phyloP scores from a whole-genome alignment of 2,329 filamentous ascomycete species.

The Phoma sp. region DNA sequence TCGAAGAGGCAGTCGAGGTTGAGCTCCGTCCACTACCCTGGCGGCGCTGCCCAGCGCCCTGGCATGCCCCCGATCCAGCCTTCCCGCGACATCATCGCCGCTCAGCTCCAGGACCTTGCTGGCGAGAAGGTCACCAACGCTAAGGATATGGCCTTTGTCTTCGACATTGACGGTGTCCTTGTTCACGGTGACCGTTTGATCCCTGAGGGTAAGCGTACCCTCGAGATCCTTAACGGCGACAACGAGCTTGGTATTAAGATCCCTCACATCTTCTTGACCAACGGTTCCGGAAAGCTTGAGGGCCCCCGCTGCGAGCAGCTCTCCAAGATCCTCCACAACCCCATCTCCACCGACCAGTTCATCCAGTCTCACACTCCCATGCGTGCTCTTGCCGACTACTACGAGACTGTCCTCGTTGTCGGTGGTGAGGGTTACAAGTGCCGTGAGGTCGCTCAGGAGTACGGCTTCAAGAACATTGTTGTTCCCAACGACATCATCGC shows the following conservation, averaged over 20 bases:
- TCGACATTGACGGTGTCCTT: slow-evolving; percentile 78
- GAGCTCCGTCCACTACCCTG: slow-evolving; percentile 63
- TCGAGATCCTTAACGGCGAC: slow-evolving; percentile 75
- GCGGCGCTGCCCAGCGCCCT: slow-evolving; percentile 56
- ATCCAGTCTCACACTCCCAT: slow-evolving; percentile 80
- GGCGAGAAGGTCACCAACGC: slow-evolving; percentile 69
- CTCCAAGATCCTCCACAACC: slow-evolving; percentile 67
- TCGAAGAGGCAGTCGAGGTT: slow-evolving; percentile 72
- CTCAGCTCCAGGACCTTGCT: slow-evolving; percentile 72
- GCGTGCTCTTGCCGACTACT: slow-evolving; percentile 77
- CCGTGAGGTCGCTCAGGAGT: slow-evolving; percentile 73
- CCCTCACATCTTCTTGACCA: slow-evolving; percentile 75
- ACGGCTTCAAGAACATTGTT: slow-evolving; percentile 75
- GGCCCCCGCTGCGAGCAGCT: slow-evolving; percentile 69
- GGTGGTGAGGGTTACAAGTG: slow-evolving; percentile 78
- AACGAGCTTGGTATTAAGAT: slow-evolving; percentile 82
- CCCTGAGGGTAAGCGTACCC: slow-evolving; percentile 68
- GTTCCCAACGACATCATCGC: slow-evolving; percentile 77
- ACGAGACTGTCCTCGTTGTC: slow-evolving; percentile 75
- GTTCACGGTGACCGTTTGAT: slow-evolving; percentile 75
- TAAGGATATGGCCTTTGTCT: slow-evolving; percentile 83
- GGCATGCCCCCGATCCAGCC: slow-evolving; percentile 66
- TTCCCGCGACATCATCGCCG: slow-evolving; percentile 70
- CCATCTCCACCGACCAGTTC: slow-evolving; percentile 74
- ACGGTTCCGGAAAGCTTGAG: slow-evolving; percentile 76